Percentiles rank a stretch among this genome's conserved stretches.
These are phyloP conservation scores for Sicyos edulis DNA, from an alignment of 306 rosid species.

Conservation along the genomic window DNA sequence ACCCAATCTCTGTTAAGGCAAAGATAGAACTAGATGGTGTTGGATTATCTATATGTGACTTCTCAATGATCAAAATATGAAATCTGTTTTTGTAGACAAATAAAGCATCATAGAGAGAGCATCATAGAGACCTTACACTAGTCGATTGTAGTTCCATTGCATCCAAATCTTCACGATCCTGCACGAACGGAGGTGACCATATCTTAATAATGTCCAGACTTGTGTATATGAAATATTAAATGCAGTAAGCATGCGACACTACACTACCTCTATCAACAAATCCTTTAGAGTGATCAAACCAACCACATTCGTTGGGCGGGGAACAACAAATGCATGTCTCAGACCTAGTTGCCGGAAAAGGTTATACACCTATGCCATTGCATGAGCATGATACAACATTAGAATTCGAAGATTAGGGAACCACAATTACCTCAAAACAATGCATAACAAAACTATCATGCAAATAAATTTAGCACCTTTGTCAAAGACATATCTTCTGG, in stretches of 20 bases:
- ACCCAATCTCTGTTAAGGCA: not conserved
- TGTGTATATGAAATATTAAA: not conserved
- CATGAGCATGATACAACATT: conserved; percentile 31
- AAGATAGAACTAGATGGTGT: not conserved
- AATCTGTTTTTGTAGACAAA: conserved; percentile 16
- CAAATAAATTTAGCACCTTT: conserved; percentile 45
- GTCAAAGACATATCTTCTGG: conserved; percentile 96
- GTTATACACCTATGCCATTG: conserved; percentile 72
- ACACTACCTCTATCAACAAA: conserved; percentile 76
- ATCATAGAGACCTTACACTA: conserved; percentile 91
- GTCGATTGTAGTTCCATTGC: conserved; percentile 82
- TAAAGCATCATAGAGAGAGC: conserved; percentile 59
- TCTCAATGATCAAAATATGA: conserved; percentile 6
- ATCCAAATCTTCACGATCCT: conserved; percentile 54
- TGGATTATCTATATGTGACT: not conserved
- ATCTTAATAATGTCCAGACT: conserved; percentile 18
- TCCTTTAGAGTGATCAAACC: conserved; percentile 90
- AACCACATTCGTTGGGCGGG: conserved; percentile 75
- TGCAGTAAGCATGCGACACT: conserved; percentile 6
- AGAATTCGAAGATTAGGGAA: conserved; percentile 19
- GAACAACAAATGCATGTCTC: conserved; percentile 86
- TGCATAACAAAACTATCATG: not conserved
- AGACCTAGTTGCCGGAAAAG: conserved; percentile 95
- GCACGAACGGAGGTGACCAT: conserved; percentile 25
- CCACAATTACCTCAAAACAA: conserved; percentile 1